phyloP scores from a whole-genome alignment of 352 stramenopile genomes.

The Pythium folliculosum region DNA sequence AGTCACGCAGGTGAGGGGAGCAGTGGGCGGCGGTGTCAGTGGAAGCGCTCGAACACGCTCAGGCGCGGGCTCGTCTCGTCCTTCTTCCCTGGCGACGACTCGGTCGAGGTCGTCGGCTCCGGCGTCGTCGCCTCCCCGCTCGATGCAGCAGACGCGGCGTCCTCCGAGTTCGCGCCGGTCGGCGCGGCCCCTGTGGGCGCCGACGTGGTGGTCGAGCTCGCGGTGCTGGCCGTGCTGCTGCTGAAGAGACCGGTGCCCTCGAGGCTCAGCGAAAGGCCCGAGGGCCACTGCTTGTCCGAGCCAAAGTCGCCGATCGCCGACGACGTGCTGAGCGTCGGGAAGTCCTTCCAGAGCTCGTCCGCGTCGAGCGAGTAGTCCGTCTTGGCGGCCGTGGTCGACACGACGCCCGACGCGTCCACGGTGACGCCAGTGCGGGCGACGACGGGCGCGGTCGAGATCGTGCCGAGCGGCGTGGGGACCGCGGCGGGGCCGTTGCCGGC shows the following conservation, averaged over 20 bases:
- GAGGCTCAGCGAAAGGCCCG: conserved; percentile 60
- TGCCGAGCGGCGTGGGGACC: conserved; percentile 29
- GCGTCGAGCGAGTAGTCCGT: conserved; percentile 63
- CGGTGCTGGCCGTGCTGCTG: conserved; percentile 8
- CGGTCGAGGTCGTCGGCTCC: conserved; percentile 27
- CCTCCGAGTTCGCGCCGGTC: background rate
- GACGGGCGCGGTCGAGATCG: conserved; percentile 35
- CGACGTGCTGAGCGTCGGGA: conserved; percentile 42
- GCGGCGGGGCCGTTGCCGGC: background rate
- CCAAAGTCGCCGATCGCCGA: conserved; percentile 29
- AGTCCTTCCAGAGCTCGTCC: conserved; percentile 82
- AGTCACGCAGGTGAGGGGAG: conserved; percentile 13
- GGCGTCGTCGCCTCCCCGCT: conserved; percentile 20
- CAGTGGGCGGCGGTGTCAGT: conserved; percentile 39
- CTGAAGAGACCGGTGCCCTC: conserved; percentile 37
- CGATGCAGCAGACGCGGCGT: conserved; percentile 29
- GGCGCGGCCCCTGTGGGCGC: background rate
- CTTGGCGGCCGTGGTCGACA: conserved; percentile 32
- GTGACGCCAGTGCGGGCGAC: conserved; percentile 16
- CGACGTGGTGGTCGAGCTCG: background rate
- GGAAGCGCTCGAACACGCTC: conserved; percentile 85
- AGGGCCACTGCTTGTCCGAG: conserved; percentile 56
- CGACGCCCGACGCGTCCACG: conserved; percentile 19
- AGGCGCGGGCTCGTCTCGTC: conserved; percentile 75
- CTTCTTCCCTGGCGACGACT: conserved; percentile 41